Conservation (phyloP, 257 asterid genomes). For the Solanum pennellii region DNA sequence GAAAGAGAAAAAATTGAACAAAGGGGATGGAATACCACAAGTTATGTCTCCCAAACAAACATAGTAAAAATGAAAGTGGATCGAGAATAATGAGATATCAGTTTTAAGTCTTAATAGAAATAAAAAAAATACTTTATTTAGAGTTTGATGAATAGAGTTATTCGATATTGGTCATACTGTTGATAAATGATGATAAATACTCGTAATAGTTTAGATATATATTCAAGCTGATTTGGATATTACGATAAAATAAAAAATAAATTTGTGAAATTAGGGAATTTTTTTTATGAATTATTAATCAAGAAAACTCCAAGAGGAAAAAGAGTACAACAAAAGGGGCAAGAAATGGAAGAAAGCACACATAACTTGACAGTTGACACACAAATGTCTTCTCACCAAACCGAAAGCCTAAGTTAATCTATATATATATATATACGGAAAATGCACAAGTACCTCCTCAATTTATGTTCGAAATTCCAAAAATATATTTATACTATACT, state of each 20-base stretch:
- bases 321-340: not conserved
- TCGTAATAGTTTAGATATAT: not conserved
- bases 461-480: no score
- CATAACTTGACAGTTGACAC: not conserved
- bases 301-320: not conserved
- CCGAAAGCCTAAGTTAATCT: slow-evolving; percentile 6
- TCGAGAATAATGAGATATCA: not conserved
- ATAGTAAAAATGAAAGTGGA: not conserved
- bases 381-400: slow-evolving; percentile 10
- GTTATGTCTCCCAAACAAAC: not conserved
- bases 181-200: not conserved
- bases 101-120: not conserved
- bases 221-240: not conserved
- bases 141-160: not conserved
- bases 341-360: not conserved
- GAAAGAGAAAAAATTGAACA: not conserved
- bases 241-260: not conserved
- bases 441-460: no score
- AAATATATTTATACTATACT: no score
- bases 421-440: no score
- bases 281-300: not conserved
- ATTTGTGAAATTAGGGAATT: not conserved
- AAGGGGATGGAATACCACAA: not conserved
- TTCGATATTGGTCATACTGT: accelerated
- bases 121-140: not conserved